Percentiles rank a stretch among this genome's conserved stretches.
These are phyloP conservation scores for Anacardium occidentale DNA, from an alignment of 345 rosid genomes.

Conservation along the genomic window DNA sequence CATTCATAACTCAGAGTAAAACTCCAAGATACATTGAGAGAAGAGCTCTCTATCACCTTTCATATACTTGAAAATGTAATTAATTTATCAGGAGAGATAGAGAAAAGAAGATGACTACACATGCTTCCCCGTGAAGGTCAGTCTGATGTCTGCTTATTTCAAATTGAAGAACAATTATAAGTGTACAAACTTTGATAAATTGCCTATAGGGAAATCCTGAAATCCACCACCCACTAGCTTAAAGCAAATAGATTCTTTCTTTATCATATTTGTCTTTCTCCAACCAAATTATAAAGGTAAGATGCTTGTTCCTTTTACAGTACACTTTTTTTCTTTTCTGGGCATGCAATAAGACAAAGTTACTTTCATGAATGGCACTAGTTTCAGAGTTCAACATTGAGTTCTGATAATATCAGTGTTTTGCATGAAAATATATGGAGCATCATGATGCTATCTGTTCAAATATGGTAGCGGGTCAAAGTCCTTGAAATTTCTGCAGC, in stretches of 20 bases:
- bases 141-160: neutral
- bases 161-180: constrained; percentile 13
- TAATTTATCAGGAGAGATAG: neutral
- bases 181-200: neutral
- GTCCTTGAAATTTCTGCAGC: neutral
- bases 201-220: constrained; percentile 12
- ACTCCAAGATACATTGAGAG: too few species aligned
- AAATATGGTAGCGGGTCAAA: neutral
- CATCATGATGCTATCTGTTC: neutral
- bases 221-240: constrained; percentile 4
- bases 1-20: too few species aligned
- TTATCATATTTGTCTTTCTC: constrained; percentile 16
- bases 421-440: neutral
- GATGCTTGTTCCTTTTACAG: constrained; percentile 1
- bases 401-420: neutral
- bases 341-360: too few species aligned
- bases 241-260: constrained; percentile 4
- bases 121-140: neutral
- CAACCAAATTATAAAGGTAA: neutral
- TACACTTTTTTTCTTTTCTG: neutral
- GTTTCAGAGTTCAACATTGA: neutral
- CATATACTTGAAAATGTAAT: too few species aligned
- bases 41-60: too few species aligned
- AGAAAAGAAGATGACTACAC: neutral
- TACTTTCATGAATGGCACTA: neutral